Evolutionary conservation across 2,329 filamentous ascomycete genomes (phyloP), one percentile per base, ranked within the genome.

Genomic region (Macroventuria anomochaeta): DNA sequence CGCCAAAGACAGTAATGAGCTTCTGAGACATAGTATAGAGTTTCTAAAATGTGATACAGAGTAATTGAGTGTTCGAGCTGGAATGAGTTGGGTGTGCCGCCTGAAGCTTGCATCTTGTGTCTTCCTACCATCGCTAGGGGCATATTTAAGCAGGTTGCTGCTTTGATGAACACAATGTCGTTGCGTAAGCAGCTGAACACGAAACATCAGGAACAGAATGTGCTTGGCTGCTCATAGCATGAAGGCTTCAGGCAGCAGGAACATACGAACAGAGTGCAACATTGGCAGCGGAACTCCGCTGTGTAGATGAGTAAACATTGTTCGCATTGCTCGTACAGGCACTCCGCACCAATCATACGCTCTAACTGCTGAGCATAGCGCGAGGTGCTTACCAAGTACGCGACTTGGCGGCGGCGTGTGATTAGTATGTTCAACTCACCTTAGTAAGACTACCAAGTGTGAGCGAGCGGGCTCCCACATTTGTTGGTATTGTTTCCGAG

Each of bases 1-100:
- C 76, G 29, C 76, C 76, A 33, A 63, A 64, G 28, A 66, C 50
- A 8, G 75, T 75, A 17, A 78, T 68, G 46, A 76, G 65, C 42
- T 63, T 62, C 7, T 56, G 31, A 15, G 53, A 48, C 55, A 61
- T 61, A 10, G 7, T 37, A 6, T 15, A 2, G 13, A 7, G 2
- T 7, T 1, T n/a, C 5, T 7, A n/a, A 2, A 7, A 21, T 3
- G 6, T 17, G 7, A 3, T 41, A 10, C 6, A 41, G 12, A 6
- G 7, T 31, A 10, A 13, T 31, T 12, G 5, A n/a, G 5, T 11
- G 10, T 31, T 31, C 11, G 28, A 31, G 28, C 28, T 28, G 17
- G 6, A 12, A 7, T 4, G 12, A 31, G 12, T 31, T 31, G 26
- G 5, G 8, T n/a, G 31, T 5, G 10, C 3, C 7, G 12, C 6